Percentiles rank a stretch among this genome's conserved stretches.
Evolutionary conservation across 331 rosid genomes (phyloP).

Genomic region (Malus hybrid): DNA sequence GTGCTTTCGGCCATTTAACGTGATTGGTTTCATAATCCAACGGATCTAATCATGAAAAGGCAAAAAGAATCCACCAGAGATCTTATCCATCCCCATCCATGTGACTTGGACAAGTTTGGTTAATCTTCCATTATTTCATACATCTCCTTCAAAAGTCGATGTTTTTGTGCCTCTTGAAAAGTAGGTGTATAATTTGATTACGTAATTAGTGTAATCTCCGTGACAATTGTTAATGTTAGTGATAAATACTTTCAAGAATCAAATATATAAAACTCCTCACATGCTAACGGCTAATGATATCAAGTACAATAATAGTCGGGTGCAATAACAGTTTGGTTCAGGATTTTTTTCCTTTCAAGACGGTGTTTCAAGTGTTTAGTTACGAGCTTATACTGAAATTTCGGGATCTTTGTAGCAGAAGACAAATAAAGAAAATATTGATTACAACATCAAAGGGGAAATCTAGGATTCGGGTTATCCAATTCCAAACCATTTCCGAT

Average conservation of each 20-base stretch:
- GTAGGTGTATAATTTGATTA: background rate
- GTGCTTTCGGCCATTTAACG: constrained; percentile 23
- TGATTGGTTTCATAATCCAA: constrained; percentile 6
- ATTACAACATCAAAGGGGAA: background rate
- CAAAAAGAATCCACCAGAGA: background rate
- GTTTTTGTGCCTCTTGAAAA: background rate
- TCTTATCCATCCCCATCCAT: constrained; percentile 6
- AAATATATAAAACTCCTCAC: too few relatives aligned
- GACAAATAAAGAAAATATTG: too few relatives aligned
- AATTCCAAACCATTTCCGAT: background rate
- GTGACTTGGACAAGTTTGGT: background rate
- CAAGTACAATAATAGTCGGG: too few relatives aligned
- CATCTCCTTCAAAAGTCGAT: background rate
- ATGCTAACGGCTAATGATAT: too few relatives aligned
- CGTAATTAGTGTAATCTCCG: background rate
- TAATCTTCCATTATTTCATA: background rate
- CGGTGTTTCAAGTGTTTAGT: too few relatives aligned
- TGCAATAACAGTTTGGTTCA: too few relatives aligned
- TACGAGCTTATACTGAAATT: too few relatives aligned
- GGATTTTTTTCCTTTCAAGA: too few relatives aligned
- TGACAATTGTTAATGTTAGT: too few relatives aligned
- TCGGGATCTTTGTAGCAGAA: too few relatives aligned
- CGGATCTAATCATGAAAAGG: background rate
- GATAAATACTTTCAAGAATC: too few relatives aligned
- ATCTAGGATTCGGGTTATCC: background rate